These are phyloP conservation scores for Turritis glabra DNA, from an alignment of 345 rosid species.

Conservation along the genomic window DNA sequence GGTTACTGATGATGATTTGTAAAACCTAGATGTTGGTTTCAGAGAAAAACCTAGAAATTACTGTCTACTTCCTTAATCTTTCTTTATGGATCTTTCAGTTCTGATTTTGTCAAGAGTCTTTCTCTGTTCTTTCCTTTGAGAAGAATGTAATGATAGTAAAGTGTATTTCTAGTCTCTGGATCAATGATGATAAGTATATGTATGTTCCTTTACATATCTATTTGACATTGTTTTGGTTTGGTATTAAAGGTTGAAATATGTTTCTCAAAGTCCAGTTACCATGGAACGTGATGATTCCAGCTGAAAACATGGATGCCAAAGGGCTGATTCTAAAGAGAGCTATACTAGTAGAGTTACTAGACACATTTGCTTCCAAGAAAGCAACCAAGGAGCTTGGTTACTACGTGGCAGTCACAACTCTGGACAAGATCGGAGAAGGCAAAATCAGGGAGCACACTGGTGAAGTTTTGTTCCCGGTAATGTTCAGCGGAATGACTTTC, in stretches of 20 bases:
- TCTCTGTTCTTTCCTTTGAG: not conserved
- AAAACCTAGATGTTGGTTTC: not conserved
- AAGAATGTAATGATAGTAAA: not conserved
- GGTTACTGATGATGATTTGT: not conserved
- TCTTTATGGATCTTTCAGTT: not conserved
- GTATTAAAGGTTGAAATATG: constrained; percentile 45
- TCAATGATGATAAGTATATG: not conserved
- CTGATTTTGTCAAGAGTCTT: not conserved
- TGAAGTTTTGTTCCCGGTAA: constrained; percentile 78
- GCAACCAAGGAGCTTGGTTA: constrained; percentile 81
- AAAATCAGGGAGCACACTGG: constrained; percentile 67
- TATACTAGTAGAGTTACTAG: constrained; percentile 56
- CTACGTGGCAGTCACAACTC: constrained; percentile 54
- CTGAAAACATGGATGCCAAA: constrained; percentile 63
- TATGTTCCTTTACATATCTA: not conserved
- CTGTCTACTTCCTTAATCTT: not conserved
- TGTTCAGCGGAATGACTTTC: constrained; percentile 71
- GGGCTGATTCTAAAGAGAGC: constrained; percentile 73
- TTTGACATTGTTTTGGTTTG: not conserved
- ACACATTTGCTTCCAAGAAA: constrained; percentile 61
- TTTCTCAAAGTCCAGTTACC: constrained; percentile 71
- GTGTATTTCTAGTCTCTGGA: not conserved
- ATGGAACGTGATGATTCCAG: constrained; percentile 81
- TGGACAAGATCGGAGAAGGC: constrained; percentile 72
- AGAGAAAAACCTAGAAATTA: not conserved